Percentiles rank a stretch among this genome's conserved stretches.
phyloP scores from a whole-genome alignment of 1,139 yeast species.

The Waltiozyma sp. region DNA sequence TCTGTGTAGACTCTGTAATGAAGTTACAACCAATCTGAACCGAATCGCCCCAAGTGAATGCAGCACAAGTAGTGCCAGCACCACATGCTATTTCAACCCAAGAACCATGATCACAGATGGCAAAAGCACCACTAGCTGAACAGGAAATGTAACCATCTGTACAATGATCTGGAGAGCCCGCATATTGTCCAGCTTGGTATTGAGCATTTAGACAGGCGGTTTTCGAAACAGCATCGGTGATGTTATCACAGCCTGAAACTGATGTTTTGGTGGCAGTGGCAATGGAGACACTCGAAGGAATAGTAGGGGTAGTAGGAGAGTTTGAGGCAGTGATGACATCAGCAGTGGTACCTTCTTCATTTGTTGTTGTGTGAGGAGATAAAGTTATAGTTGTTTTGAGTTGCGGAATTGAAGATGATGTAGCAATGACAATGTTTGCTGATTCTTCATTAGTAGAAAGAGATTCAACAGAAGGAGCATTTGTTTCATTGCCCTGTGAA shows the following conservation, averaged over 20 bases:
- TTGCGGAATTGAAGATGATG: no score
- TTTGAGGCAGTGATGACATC: neutral
- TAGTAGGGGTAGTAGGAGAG: constrained; percentile 1
- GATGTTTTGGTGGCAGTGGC: constrained; percentile 7
- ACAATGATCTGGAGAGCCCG: constrained; percentile 26
- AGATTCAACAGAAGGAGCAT: neutral
- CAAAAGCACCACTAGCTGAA: constrained; percentile 34
- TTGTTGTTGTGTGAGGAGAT: constrained; percentile 2
- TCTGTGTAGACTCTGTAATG: constrained; percentile 13
- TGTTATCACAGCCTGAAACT: constrained; percentile 21
- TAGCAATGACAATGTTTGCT: no score
- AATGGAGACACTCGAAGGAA: constrained; percentile 9
- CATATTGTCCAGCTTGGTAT: constrained; percentile 23
- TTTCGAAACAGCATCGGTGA: constrained; percentile 24
- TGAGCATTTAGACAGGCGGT: constrained; percentile 31
- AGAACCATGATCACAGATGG: constrained; percentile 40
- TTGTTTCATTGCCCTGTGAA: neutral
- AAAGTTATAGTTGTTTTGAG: constrained; percentile 11
- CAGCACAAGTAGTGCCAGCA: constrained; percentile 47
- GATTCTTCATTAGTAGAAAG: constrained; percentile 1
- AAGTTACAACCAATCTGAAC: constrained; percentile 32
- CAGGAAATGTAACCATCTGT: constrained; percentile 40
- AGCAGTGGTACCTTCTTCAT: neutral
- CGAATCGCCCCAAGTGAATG: constrained; percentile 27
- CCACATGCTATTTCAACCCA: constrained; percentile 51